These are phyloP conservation scores for Clonostachys sp. DNA, from an alignment of 2,329 filamentous ascomycete genomes.

Conservation along the genomic window DNA sequence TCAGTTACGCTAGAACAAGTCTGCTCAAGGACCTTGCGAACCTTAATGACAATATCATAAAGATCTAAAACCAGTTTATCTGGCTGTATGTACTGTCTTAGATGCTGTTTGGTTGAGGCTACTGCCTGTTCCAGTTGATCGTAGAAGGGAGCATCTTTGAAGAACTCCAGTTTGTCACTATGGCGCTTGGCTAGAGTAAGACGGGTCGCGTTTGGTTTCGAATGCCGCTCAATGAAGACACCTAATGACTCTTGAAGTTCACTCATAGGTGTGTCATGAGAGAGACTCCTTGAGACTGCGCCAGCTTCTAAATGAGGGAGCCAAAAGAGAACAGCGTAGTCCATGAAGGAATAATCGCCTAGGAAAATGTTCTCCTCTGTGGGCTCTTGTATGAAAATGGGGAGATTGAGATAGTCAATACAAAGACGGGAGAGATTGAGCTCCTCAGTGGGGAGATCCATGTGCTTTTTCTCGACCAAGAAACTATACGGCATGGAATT, in stretches of 20 bases:
- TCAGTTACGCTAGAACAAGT: neutral
- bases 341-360: neutral
- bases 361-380: neutral
- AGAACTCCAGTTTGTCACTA: neutral
- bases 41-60: neutral
- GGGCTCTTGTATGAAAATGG: neutral
- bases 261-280: neutral
- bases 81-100: neutral
- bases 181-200: neutral
- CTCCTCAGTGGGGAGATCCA: neutral
- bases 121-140: neutral
- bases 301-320: neutral
- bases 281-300: neutral
- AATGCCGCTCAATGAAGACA: neutral
- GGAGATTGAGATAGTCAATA: neutral
- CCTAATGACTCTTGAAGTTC: neutral
- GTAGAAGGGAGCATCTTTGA: neutral
- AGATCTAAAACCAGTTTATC: neutral
- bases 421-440: neutral
- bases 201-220: neutral
- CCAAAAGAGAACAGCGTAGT: neutral
- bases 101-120: neutral
- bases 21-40: neutral
- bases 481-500: neutral
- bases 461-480: neutral